Evolutionary conservation across 1,284 basidiomycete species (phyloP), one percentile per base, ranked within the genome.

Genomic region (Anthracocystis panici-leucophaei): DNA sequence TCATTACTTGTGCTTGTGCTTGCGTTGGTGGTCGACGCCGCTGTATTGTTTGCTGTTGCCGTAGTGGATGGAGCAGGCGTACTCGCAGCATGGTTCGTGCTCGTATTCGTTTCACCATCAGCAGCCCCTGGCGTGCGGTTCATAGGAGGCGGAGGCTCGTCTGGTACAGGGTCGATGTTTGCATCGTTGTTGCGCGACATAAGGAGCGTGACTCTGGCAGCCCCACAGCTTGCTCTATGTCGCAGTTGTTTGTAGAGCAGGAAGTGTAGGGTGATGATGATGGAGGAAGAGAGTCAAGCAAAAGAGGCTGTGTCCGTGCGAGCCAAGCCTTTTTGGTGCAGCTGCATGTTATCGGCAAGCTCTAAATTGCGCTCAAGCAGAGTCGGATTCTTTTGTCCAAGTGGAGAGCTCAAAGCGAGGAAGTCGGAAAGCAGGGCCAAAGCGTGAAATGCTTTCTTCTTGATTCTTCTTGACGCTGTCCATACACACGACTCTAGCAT

Each of bases 101-200:
- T 41, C 16, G 58, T 21, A 20, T 14, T 52, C 12, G 56, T 29
- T n/a, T 21, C 14, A 41, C 38, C 25, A 21, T 23, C 23, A 16
- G 54, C 20, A 14, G 23, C 20, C 0, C 25, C 48, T n/a, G n/a
- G n/a, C n/a, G 10, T 65, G 27, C 21, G 60, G 58, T 20, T 75
- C 73, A 57, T 75, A 75, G 73, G 68, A 41, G 73, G 73, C 46
- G 73, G 73, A 25, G 73, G 67, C 44, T 71, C 73, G 57, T 75
- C 65, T 14, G 61, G 64, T 12, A 68, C 11, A 31, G 55, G 53
- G 55, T 71, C 63, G 40, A 51, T n/a, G 21, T 71, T 50, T 41
- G 55, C 41, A 21, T 65, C 55, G 46, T 63, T 53, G 51, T 46
- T 64, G 48, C 59, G 63, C 48, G 69, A 59, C 63, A 72, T 72